Conservation (phyloP, 1,139 yeast species). For the Debaryomyces subglobosus region DNA sequence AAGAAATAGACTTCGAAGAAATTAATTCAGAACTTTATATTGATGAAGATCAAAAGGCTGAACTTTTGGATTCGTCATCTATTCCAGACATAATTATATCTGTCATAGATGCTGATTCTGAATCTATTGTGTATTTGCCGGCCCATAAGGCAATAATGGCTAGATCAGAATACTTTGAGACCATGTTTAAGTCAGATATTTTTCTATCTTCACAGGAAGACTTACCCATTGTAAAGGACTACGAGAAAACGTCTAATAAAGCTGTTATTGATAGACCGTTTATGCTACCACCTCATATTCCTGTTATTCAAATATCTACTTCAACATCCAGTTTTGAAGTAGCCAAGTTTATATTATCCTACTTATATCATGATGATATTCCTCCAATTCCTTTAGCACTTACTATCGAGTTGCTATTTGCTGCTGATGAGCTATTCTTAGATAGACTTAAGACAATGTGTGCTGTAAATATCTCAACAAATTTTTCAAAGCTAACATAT, state of each 20-base stretch:
- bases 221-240: slow-evolving; percentile 19
- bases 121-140: slow-evolving; percentile 51
- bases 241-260: slow-evolving; percentile 7
- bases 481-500: slow-evolving; percentile 23
- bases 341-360: slow-evolving; percentile 58
- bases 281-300: slow-evolving; percentile 26
- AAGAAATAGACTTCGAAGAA: slow-evolving; percentile 36
- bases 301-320: slow-evolving; percentile 33
- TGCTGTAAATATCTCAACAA: slow-evolving; percentile 58
- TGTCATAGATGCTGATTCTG: slow-evolving; percentile 33
- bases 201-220: slow-evolving; percentile 25
- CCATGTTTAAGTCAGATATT: slow-evolving; percentile 60
- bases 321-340: slow-evolving; percentile 35
- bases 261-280: slow-evolving; percentile 26
- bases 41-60: slow-evolving; percentile 17
- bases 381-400: slow-evolving; percentile 47
- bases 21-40: slow-evolving; percentile 26
- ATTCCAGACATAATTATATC: slow-evolving; percentile 55
- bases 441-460: slow-evolving; percentile 70
- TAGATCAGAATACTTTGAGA: slow-evolving; percentile 65
- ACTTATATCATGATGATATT: slow-evolving; percentile 63
- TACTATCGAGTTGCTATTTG: slow-evolving; percentile 57
- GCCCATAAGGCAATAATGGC: slow-evolving; percentile 63
- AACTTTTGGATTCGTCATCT: slow-evolving; percentile 27
- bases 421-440: slow-evolving; percentile 64